phyloP scores from a whole-genome alignment of 257 asterid genomes.

The Solanum peruvianum region DNA sequence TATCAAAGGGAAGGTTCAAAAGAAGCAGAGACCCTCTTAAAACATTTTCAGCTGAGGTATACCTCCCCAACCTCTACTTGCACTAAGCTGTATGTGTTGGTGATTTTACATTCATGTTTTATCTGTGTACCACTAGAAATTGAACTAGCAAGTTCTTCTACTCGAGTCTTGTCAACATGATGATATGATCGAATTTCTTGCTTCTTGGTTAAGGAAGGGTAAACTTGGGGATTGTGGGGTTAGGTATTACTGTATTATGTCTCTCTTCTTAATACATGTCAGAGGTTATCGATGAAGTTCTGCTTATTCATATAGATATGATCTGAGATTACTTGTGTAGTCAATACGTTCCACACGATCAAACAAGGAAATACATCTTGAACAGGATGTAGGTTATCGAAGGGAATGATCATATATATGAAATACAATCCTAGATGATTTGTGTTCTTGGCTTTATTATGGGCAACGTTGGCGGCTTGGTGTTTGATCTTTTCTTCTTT shows the following conservation, averaged over 20 bases:
- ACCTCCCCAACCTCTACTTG: background rate
- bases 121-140: background rate
- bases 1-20: conserved; percentile 46
- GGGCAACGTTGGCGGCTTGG: background rate
- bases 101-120: background rate
- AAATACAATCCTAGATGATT: background rate
- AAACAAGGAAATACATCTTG: too few species aligned
- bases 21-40: conserved; percentile 69
- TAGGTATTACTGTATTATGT: background rate
- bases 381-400: too few species aligned
- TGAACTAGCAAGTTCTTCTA: background rate
- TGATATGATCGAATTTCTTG: background rate
- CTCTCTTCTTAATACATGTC: background rate
- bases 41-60: conserved; percentile 85
- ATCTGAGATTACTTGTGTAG: background rate
- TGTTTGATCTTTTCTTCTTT: background rate
- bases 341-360: too few species aligned
- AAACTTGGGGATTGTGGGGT: background rate
- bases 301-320: background rate
- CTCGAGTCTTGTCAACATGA: background rate
- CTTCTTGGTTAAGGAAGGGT: background rate
- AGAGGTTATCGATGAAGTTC: background rate
- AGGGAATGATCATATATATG: too few species aligned
- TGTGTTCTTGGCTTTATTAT: background rate
- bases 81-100: background rate